Conservation (phyloP, 2,329 filamentous ascomycete species). For the Penicillium janthinellum region DNA sequence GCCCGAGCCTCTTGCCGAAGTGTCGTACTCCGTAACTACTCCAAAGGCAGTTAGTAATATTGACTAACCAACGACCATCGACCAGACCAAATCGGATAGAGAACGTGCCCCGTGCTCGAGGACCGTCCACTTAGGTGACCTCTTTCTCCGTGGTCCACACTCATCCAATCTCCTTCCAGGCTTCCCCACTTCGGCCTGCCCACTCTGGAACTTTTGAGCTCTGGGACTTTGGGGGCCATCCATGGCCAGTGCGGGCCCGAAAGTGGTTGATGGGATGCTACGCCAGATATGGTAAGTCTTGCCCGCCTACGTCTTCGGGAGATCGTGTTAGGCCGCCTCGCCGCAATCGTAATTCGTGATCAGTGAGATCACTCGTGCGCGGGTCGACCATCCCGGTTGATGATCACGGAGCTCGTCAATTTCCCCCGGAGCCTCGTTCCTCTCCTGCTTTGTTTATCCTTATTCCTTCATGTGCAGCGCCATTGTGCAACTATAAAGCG, state of each 20-base stretch:
- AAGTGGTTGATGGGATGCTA: constrained; percentile 16
- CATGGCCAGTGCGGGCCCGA: constrained; percentile 18
- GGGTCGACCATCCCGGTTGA: constrained; percentile 8
- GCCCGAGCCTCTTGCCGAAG: constrained; percentile 1
- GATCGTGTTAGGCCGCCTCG: constrained; percentile 19
- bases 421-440: background rate
- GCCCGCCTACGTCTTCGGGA: constrained; percentile 25
- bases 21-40: background rate
- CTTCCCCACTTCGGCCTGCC: background rate
- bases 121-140: background rate
- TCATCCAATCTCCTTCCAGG: background rate
- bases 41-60: background rate
- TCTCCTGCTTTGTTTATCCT: background rate
- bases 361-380: background rate
- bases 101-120: constrained; percentile 21
- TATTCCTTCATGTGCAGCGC: no score
- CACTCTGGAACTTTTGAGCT: background rate
- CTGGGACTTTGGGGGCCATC: background rate
- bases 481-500: background rate
- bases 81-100: constrained; percentile 3
- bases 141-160: background rate
- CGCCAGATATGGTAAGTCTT: constrained; percentile 27
- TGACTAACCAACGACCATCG: background rate
- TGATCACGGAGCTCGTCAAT: constrained; percentile 7
- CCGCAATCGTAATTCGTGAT: background rate